Evolutionary conservation across 148 eudicot species (phyloP).

Genomic region (Heliamphora exappendiculata): DNA sequence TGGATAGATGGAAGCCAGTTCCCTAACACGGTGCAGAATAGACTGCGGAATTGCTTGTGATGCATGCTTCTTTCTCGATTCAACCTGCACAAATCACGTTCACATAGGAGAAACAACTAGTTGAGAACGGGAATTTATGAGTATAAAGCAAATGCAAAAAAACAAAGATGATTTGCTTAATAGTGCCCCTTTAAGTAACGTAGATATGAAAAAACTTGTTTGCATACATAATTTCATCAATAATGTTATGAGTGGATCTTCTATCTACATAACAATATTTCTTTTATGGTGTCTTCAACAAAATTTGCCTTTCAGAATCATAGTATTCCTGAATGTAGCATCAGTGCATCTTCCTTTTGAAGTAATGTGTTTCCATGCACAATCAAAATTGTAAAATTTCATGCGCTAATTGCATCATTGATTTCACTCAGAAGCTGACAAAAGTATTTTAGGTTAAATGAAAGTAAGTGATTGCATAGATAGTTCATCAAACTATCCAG

Average conservation of each 20-base stretch:
- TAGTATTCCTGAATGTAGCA: neutral
- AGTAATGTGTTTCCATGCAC: neutral
- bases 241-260: too few relatives aligned
- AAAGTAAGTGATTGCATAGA: neutral
- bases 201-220: neutral
- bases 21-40: slow-evolving; percentile 19
- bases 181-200: neutral
- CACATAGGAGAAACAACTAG: neutral
- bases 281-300: too few relatives aligned
- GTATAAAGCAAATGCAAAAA: neutral
- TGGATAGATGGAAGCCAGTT: slow-evolving; percentile 18
- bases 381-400: neutral
- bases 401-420: neutral
- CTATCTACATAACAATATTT: too few relatives aligned
- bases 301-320: too few relatives aligned
- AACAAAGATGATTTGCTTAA: neutral
- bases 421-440: neutral
- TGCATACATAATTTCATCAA: too few relatives aligned
- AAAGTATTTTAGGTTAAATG: neutral
- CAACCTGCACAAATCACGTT: slow-evolving; percentile 14
- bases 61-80: slow-evolving; percentile 10
- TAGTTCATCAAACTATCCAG: too few relatives aligned
- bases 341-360: neutral
- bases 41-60: slow-evolving; percentile 14
- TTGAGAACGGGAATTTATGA: neutral